Evolutionary conservation across 108 stramenopile genomes (phyloP).

Genomic region (Skeletonema grethae): DNA sequence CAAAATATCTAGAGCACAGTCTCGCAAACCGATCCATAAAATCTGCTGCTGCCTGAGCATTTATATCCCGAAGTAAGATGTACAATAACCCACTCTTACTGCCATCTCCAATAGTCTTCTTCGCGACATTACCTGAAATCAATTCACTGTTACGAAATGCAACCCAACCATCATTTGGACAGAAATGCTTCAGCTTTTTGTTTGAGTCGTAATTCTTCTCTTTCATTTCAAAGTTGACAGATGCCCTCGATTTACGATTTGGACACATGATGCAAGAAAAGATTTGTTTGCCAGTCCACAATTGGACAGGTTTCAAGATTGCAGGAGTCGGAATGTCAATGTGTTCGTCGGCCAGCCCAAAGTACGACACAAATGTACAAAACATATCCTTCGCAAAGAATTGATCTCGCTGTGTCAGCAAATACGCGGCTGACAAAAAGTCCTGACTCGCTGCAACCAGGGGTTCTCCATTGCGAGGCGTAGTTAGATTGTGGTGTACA

Average conservation of each 20-base stretch:
- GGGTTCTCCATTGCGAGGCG: conserved; percentile 98
- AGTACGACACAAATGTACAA: conserved; percentile 85
- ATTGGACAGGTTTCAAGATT: conserved; percentile 86
- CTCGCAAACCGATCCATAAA: conserved; percentile 96
- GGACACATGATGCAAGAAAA: conserved; percentile 88
- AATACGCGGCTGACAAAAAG: conserved; percentile 94
- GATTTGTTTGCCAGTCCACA: conserved; percentile 99
- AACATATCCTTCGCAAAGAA: conserved; percentile 93
- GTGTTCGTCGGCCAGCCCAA: conserved; percentile 91
- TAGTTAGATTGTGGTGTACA: conserved; percentile 94
- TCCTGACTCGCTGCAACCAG: conserved; percentile 96
- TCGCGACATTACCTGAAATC: conserved; percentile 93
- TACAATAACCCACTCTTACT: conserved; percentile 95
- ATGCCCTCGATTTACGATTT: conserved; percentile 59
- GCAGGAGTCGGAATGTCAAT: conserved; percentile 93
- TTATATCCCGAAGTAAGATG: conserved; percentile 88
- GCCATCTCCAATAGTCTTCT: conserved; percentile 96
- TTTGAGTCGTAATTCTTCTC: conserved; percentile 89
- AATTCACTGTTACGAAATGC: conserved; percentile 91
- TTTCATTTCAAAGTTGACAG: conserved; percentile 92
- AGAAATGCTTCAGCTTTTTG: conserved; percentile 75
- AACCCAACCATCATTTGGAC: conserved; percentile 96
- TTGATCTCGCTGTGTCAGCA: conserved; percentile 93
- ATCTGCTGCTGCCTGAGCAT: conserved; percentile 67
- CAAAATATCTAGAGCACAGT: conserved; percentile 93